Base-by-base conservation (phyloP, 352 stramenopile genomes). In the Phytophthora palmivora region DNA sequence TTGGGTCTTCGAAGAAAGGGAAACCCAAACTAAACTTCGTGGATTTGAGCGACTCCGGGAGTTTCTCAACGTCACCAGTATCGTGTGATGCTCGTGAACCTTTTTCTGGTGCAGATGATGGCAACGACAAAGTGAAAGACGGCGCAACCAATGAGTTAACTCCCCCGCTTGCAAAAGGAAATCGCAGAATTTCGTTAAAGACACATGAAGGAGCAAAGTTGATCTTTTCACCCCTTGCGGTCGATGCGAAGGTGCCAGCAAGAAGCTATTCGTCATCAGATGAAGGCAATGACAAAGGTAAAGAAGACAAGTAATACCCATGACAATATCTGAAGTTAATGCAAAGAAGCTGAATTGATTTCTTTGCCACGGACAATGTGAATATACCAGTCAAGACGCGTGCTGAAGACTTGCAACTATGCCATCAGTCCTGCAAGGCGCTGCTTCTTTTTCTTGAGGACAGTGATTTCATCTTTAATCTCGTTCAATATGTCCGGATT, bases 361-460 rank as follows among this genome's bases (percentile, higher is more conserved):
- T 34, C 30, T 12, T 34, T 7, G 30, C 30, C n/a, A 34, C 30
- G 5, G 30, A 9, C 5, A 2, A 12, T 34, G 30, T 34, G 30
- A 34, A 34, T n/a, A 34, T 34, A 34, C 7, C 30, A 34, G 30
- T 34, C 30, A 34, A 34, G 7, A 9, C 7, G 30, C 3, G 10
- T 7, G 10, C 30, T 34, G 10, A 34, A 34, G 4, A 12, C 5
- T 14, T 34, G 30, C 7, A 34, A 7, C 7, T 34, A 34, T 14
- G 11, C 36, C 64, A 77, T 51, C 21, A 64, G 46, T 16, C 43
- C 36, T 15, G 64, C 55, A 46, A 78, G 59, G 16, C 54, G 69
- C 26, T 78, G 69, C 42, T 78, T 74, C 41, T 72, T 78, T 43
- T 57, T 74, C 64, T 74, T 74, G 41, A 78, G 69, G 10, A 78